Conservation (phyloP, 768 basidiomycete species). For the Trichaptum fuscoviolaceum region DNA sequence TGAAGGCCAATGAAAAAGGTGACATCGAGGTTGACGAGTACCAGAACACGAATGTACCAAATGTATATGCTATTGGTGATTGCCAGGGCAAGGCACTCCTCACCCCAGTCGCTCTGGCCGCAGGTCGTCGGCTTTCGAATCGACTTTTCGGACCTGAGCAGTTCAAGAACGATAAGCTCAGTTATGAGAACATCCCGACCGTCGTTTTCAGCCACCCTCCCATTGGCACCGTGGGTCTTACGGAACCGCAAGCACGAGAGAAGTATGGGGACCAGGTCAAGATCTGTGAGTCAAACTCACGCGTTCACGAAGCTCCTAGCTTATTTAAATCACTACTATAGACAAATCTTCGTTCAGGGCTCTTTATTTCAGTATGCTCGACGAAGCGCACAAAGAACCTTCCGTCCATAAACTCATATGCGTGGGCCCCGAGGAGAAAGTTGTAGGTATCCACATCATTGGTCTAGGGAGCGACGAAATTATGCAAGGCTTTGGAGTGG, state of each 20-base stretch:
- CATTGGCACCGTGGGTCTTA: conserved; percentile 92
- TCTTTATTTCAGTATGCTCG: conserved; percentile 89
- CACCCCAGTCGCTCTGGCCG: conserved; percentile 97
- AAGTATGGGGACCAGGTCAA: conserved; percentile 89
- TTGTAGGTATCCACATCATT: conserved; percentile 94
- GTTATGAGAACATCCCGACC: conserved; percentile 86
- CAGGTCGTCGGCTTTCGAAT: conserved; percentile 84
- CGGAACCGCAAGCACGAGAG: conserved; percentile 83
- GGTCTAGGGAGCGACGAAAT: conserved; percentile 91
- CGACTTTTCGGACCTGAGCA: conserved; percentile 83
- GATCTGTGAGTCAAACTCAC: conserved; percentile 63
- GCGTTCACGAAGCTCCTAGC: conserved; percentile 1
- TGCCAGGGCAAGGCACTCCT: conserved; percentile 88
- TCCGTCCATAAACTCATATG: conserved; percentile 90
- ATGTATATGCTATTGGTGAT: conserved; percentile 84
- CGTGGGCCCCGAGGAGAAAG: conserved; percentile 84
- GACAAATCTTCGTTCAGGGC: conserved; percentile 79
- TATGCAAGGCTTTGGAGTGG: conserved; percentile 95
- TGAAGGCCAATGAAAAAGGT: conserved; percentile 74
- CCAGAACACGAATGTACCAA: conserved; percentile 71
- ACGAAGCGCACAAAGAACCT: conserved; percentile 90
- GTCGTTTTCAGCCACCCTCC: conserved; percentile 98
- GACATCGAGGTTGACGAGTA: conserved; percentile 87
- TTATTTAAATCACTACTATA: conserved; percentile 23
- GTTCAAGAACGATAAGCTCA: conserved; percentile 83